A percentile compares a stretch with the other conserved stretches of the same genome.
These are phyloP conservation scores for Colletotrichum sp. DNA, from an alignment of 2,329 filamentous ascomycete genomes.

Conservation along the genomic window DNA sequence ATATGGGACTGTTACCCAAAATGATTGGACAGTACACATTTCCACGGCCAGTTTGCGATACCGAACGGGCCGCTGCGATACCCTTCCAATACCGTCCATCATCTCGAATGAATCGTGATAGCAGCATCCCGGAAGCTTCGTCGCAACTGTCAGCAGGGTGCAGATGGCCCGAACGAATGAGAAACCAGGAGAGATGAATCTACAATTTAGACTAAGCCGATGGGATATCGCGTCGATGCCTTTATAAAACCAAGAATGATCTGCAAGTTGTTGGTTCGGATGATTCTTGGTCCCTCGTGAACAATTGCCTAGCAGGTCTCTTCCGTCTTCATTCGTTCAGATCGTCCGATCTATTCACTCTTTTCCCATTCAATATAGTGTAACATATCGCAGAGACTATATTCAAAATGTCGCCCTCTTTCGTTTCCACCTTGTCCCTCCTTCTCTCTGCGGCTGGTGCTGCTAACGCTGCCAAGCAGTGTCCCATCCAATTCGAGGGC, in stretches of 20 bases:
- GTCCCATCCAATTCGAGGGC: constrained; percentile 49
- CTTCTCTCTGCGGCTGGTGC: neutral
- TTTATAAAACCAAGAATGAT: neutral
- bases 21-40: neutral
- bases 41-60: neutral
- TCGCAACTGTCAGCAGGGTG: neutral
- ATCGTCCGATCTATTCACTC: neutral
- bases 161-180: neutral
- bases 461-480: constrained; percentile 28
- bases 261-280: neutral
- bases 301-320: neutral
- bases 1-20: neutral
- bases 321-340: neutral
- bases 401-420: neutral
- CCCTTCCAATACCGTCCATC: neutral
- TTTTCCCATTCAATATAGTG: neutral
- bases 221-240: neutral
- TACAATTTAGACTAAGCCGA: neutral
- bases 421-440: neutral
- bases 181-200: neutral
- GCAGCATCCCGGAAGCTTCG: neutral
- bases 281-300: neutral
- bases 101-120: neutral
- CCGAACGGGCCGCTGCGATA: neutral
- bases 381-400: neutral